These are phyloP conservation scores for Phytophthora sp. DNA, from an alignment of 352 stramenopile genomes.

Conservation along the genomic window DNA sequence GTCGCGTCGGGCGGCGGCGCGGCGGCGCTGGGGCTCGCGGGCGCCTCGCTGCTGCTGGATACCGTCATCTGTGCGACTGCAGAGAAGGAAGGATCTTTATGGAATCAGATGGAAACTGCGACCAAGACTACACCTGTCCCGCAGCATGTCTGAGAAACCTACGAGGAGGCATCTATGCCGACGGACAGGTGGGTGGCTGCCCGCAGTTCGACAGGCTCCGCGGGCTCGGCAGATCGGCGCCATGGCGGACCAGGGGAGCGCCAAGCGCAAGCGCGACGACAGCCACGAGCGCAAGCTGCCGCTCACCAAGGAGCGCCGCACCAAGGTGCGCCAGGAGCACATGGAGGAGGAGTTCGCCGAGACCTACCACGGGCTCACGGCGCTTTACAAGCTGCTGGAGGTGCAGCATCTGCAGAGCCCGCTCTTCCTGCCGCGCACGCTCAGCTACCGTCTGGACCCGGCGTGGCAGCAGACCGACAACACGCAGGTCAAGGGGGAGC, in stretches of 20 bases:
- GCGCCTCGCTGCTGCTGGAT: slow-evolving; percentile 46
- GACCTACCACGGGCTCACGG: slow-evolving; percentile 76
- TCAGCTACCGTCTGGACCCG: slow-evolving; percentile 72
- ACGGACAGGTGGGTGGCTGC: slow-evolving; percentile 17
- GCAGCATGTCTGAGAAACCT: not conserved
- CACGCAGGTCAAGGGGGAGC: slow-evolving; percentile 20
- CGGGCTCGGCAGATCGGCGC: not conserved
- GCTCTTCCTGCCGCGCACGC: slow-evolving; percentile 77
- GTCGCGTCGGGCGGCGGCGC: not conserved
- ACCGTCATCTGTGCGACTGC: slow-evolving; percentile 47
- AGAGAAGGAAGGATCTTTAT: slow-evolving; percentile 16
- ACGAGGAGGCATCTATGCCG: not conserved
- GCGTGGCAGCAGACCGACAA: slow-evolving; percentile 25
- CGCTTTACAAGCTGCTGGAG: slow-evolving; percentile 87
- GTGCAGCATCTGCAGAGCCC: slow-evolving; percentile 71
- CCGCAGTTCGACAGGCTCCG: slow-evolving; percentile 19
- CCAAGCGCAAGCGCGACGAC: slow-evolving; percentile 77
- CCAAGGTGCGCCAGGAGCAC: slow-evolving; percentile 69
- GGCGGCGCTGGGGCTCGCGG: slow-evolving; percentile 6
- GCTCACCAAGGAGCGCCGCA: slow-evolving; percentile 39
- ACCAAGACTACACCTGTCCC: not conserved
- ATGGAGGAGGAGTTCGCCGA: slow-evolving; percentile 85
- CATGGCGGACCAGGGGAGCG: slow-evolving; percentile 36
- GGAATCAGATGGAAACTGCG: slow-evolving; percentile 13
- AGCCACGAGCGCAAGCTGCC: slow-evolving; percentile 43